phyloP scores from a whole-genome alignment of 495 filamentous ascomycete species.

The Thermothielavioides terrestris region DNA sequence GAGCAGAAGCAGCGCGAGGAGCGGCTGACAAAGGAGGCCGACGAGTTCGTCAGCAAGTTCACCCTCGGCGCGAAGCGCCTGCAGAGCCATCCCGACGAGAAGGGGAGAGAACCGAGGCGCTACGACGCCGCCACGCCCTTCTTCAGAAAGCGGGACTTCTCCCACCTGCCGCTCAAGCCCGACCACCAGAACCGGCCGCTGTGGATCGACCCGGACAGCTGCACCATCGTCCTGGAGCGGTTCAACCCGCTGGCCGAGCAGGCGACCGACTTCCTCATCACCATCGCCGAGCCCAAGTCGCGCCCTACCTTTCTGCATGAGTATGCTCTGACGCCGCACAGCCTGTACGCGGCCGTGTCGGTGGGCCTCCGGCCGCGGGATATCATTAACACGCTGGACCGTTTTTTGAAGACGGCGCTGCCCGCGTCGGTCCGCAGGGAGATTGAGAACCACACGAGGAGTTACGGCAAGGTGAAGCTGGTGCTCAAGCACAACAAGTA shows the following conservation, averaged over 20 bases:
- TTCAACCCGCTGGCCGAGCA: constrained; percentile 78
- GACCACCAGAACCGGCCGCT: constrained; percentile 84
- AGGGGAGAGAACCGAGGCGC: constrained; percentile 15
- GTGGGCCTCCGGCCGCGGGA: constrained; percentile 80
- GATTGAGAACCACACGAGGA: constrained; percentile 75
- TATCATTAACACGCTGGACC: constrained; percentile 80
- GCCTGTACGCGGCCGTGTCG: constrained; percentile 88
- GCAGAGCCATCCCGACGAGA: constrained; percentile 16
- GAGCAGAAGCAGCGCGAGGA: constrained; percentile 43
- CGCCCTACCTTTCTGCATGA: constrained; percentile 85
- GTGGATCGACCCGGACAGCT: constrained; percentile 81
- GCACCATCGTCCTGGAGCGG: constrained; percentile 88
- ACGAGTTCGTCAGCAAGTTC: constrained; percentile 46
- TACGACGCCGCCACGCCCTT: constrained; percentile 39
- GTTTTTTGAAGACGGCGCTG: constrained; percentile 76
- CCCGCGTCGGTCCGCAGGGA: constrained; percentile 70
- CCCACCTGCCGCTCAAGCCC: constrained; percentile 68
- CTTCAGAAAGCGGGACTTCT: constrained; percentile 59
- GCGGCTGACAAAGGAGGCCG: constrained; percentile 51
- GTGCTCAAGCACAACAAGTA: constrained; percentile 91
- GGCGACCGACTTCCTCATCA: constrained; percentile 90
- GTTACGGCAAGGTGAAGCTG: constrained; percentile 91
- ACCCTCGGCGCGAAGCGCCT: constrained; percentile 42
- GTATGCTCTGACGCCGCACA: constrained; percentile 84
- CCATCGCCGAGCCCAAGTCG: constrained; percentile 87